Evolutionary conservation across 176 grass and related monocot species (phyloP).

Genomic region (Eragrostis curvula): DNA sequence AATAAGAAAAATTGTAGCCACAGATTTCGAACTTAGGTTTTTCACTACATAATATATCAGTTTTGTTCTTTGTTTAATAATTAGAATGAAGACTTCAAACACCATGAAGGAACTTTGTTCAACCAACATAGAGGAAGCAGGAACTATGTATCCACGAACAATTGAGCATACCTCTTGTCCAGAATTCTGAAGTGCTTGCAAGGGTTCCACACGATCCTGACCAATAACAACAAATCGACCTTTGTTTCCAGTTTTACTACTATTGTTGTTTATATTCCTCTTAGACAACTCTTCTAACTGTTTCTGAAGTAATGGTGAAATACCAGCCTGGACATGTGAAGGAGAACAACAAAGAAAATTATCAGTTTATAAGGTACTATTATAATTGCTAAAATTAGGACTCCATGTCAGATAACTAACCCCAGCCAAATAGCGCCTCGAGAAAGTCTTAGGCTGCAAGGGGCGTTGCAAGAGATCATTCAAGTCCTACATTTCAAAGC

Average conservation of each 20-base stretch:
- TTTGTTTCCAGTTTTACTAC: constrained; percentile 46
- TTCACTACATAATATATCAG: background rate
- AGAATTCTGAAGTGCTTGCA: constrained; percentile 80
- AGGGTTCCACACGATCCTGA: constrained; percentile 82
- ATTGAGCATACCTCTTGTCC: constrained; percentile 60
- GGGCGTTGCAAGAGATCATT: constrained; percentile 56
- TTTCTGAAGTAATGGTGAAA: constrained; percentile 70
- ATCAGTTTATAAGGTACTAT: constrained; percentile 9
- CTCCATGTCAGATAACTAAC: constrained; percentile 50
- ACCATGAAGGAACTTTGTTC: background rate
- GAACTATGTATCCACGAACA: background rate
- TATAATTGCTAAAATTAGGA: background rate
- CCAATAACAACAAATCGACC: constrained; percentile 69
- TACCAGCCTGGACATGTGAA: constrained; percentile 62
- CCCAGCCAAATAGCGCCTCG: constrained; percentile 81
- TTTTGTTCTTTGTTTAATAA: too few relatives aligned
- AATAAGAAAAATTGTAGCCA: background rate
- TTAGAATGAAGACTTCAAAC: background rate
- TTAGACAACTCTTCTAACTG: constrained; percentile 78
- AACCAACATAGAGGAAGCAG: background rate
- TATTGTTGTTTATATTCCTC: constrained; percentile 42
- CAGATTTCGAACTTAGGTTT: background rate
- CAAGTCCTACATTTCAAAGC: constrained; percentile 60
- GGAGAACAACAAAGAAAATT: constrained; percentile 11
- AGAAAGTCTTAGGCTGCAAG: constrained; percentile 75